Evolutionary conservation across 2,329 filamentous ascomycete genomes (phyloP).

Genomic region (Cladosporium halotolerans): DNA sequence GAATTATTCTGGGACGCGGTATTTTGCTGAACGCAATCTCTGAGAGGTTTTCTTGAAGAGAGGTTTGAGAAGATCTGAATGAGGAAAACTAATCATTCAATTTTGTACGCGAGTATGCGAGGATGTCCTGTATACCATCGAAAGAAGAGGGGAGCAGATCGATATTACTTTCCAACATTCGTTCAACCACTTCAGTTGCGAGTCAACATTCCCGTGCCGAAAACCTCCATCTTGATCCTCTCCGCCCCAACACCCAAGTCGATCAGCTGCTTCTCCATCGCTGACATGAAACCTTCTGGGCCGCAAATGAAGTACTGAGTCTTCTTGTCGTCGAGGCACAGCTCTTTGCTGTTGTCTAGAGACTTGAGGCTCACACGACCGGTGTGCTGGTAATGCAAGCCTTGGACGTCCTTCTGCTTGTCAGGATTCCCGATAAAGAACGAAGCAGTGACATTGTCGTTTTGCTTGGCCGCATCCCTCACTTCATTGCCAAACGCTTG

Average conservation of each 20-base stretch:
- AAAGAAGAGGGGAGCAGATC: background rate
- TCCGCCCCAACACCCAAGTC: constrained; percentile 47
- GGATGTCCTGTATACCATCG: background rate
- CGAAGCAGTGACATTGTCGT: constrained; percentile 46
- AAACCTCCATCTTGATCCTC: constrained; percentile 20
- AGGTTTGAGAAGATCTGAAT: too few species aligned
- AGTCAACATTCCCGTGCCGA: constrained; percentile 16
- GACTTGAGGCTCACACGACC: constrained; percentile 55
- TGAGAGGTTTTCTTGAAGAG: too few species aligned
- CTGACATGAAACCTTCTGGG: constrained; percentile 63
- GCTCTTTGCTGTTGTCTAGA: constrained; percentile 45
- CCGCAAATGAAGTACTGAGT: constrained; percentile 69
- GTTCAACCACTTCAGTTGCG: background rate
- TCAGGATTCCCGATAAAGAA: constrained; percentile 53
- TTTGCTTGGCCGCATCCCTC: constrained; percentile 36
- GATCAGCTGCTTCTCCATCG: constrained; percentile 49
- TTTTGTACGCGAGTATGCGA: too few species aligned
- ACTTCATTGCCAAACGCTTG: constrained; percentile 53
- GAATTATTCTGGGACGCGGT: too few species aligned
- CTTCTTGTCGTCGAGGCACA: constrained; percentile 50
- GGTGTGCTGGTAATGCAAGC: constrained; percentile 53
- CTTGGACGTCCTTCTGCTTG: constrained; percentile 38
- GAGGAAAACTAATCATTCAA: too few species aligned
- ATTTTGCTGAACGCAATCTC: too few species aligned
- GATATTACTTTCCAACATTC: too few species aligned